Conservation (phyloP, 139 green algal genomes). For the Tetradesmus lagerheimii region DNA sequence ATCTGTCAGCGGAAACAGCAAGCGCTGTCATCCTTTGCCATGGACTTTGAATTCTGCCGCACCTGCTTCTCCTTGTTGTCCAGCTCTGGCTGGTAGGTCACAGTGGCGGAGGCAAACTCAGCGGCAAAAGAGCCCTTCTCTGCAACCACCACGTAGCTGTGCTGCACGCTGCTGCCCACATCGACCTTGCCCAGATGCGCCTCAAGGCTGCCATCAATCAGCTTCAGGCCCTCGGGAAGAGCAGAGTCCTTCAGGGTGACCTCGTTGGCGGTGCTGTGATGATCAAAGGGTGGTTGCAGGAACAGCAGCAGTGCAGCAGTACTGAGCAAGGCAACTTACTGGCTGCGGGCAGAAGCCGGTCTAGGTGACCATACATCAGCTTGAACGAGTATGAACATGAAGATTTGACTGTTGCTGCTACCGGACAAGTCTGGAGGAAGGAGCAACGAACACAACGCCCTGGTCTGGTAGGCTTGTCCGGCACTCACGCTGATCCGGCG, state of each 20-base stretch:
- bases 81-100: constrained; percentile 53
- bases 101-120: constrained; percentile 35
- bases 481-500: constrained; percentile 47
- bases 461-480: background rate
- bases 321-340: background rate
- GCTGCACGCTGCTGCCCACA: constrained; percentile 49
- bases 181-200: constrained; percentile 47
- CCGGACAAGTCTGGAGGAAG: background rate
- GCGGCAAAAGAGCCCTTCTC: constrained; percentile 39
- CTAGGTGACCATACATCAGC: background rate
- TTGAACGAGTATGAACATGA: too few species aligned
- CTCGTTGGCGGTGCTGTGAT: constrained; percentile 48
- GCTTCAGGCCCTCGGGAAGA: constrained; percentile 37
- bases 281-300: background rate
- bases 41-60: background rate
- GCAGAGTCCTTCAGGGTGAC: constrained; percentile 48
- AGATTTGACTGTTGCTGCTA: background rate
- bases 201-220: constrained; percentile 46
- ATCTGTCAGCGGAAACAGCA: too few species aligned
- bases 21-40: too few species aligned
- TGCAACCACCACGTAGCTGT: constrained; percentile 54
- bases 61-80: constrained; percentile 56
- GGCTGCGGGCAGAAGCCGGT: background rate
- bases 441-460: background rate
- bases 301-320: background rate